Evolutionary conservation across 2,329 filamentous ascomycete genomes (phyloP).

Genomic region (Epichloe uncinata): DNA sequence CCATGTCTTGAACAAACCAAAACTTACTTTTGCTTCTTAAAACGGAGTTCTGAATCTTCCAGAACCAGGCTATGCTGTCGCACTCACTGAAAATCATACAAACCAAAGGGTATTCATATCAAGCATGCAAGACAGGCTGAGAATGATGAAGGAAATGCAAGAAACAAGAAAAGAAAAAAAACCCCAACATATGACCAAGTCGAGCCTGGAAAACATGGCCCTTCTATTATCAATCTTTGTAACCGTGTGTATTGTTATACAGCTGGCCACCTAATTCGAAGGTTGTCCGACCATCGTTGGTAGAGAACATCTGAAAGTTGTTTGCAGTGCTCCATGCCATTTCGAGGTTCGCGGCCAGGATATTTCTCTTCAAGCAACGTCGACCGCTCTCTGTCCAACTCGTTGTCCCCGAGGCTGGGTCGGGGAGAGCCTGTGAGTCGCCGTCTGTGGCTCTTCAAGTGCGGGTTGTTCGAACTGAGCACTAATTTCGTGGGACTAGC

Average conservation of each 20-base stretch:
- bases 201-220: neutral
- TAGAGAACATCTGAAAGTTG: conserved; percentile 86
- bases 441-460: conserved; percentile 64
- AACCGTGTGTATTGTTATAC: conserved; percentile 10
- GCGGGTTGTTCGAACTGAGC: conserved; percentile 70
- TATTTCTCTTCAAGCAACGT: conserved; percentile 38
- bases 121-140: neutral
- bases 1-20: conserved; percentile 4
- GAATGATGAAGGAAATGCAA: neutral
- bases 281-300: conserved; percentile 74
- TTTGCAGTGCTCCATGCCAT: conserved; percentile 86
- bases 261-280: conserved; percentile 56
- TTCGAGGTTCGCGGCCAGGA: conserved; percentile 38
- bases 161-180: neutral
- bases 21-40: conserved; percentile 1
- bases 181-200: neutral
- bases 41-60: conserved; percentile 2
- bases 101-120: conserved; percentile 6
- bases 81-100: conserved; percentile 10
- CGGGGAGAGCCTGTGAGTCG: conserved; percentile 38
- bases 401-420: conserved; percentile 27
- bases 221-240: neutral
- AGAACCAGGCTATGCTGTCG: conserved; percentile 9
- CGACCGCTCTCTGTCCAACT: conserved; percentile 33
- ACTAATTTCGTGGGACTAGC: conserved; percentile 51